Evolutionary conservation across 2,329 filamentous ascomycete species (phyloP).

Genomic region (Decorospora gaudefroyi): DNA sequence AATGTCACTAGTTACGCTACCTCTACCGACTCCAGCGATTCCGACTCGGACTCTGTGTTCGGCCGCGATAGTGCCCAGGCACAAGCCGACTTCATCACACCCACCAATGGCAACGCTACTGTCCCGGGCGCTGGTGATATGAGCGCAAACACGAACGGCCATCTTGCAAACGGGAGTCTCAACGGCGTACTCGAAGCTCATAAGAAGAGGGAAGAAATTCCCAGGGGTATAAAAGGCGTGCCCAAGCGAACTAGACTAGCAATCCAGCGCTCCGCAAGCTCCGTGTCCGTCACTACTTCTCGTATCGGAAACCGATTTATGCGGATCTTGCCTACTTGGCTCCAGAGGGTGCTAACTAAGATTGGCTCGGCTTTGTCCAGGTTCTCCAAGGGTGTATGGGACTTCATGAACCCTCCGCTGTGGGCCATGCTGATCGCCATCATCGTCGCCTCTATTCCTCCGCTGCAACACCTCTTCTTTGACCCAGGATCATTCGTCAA

Average conservation of each 20-base stretch:
- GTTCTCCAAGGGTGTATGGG: constrained; percentile 73
- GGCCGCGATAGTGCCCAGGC: constrained; percentile 40
- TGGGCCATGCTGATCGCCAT: constrained; percentile 97
- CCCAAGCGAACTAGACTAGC: constrained; percentile 35
- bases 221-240: constrained; percentile 44
- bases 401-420: constrained; percentile 97
- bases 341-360: constrained; percentile 57
- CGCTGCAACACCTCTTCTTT: constrained; percentile 84
- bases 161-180: constrained; percentile 41
- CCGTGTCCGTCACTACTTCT: constrained; percentile 33
- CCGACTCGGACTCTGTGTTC: constrained; percentile 36
- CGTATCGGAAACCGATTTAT: constrained; percentile 50
- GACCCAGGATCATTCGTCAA: constrained; percentile 84
- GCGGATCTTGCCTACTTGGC: constrained; percentile 55
- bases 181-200: constrained; percentile 40
- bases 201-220: constrained; percentile 30
- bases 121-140: constrained; percentile 47
- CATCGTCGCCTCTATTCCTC: constrained; percentile 83
- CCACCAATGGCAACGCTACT: constrained; percentile 55
- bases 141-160: constrained; percentile 46
- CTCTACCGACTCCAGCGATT: constrained; percentile 34
- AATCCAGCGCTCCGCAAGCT: constrained; percentile 26
- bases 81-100: constrained; percentile 47
- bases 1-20: constrained; percentile 51
- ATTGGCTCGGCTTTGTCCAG: constrained; percentile 50